Conservation (phyloP, 73 alveolate species). For the Paramecium primaurelia region DNA sequence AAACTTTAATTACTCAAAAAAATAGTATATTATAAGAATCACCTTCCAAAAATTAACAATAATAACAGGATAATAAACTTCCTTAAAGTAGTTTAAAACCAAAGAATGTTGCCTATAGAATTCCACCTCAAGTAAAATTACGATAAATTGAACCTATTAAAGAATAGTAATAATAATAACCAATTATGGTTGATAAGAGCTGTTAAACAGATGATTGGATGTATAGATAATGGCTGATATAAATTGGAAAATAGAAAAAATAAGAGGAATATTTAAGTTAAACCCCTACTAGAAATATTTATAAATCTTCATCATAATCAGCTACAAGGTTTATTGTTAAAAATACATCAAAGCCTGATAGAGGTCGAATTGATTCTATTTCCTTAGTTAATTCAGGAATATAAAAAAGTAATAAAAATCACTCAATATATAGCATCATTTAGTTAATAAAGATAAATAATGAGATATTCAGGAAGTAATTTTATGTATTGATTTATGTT, state of each 20-base stretch:
- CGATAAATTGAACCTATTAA: not conserved
- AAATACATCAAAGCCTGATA: not conserved
- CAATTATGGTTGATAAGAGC: constrained; percentile 25
- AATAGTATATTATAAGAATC: not conserved
- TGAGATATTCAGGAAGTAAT: constrained; percentile 10
- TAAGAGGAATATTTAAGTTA: not conserved
- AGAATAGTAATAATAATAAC: not conserved
- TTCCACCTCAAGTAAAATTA: not conserved
- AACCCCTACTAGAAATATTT: not conserved
- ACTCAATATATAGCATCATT: not conserved
- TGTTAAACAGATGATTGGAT: constrained; percentile 40
- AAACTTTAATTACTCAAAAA: not conserved
- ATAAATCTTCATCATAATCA: constrained; percentile 17
- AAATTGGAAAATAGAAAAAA: constrained; percentile 4
- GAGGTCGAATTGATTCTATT: constrained; percentile 32
- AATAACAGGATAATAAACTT: not conserved
- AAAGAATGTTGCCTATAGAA: not conserved
- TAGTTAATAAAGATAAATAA: not conserved
- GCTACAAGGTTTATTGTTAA: constrained; percentile 29
- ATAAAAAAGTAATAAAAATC: not conserved
- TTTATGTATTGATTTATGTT: constrained; percentile 13
- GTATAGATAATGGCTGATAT: not conserved
- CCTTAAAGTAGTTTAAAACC: constrained; percentile 22
- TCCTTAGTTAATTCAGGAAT: not conserved
- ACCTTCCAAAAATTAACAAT: not conserved